phyloP scores from a whole-genome alignment of 257 asterid species.

The Nicotiana noctiflora region DNA sequence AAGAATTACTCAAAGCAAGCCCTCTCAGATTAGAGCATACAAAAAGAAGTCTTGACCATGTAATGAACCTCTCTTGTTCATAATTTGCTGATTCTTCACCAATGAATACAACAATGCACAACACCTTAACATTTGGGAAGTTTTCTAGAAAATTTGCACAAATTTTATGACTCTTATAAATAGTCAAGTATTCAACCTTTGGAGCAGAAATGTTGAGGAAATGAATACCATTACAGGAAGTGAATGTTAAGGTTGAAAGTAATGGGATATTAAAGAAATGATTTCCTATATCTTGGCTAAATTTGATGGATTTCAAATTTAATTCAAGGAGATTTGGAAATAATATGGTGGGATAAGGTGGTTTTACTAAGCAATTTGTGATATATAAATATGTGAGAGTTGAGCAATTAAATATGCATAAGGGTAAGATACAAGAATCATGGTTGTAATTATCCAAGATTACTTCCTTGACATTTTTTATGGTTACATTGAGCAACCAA shows the following conservation, averaged over 20 bases:
- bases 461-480: background rate
- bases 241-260: background rate
- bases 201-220: conserved; percentile 1
- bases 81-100: background rate
- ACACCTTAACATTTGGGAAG: too few relatives aligned
- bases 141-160: background rate
- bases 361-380: too few relatives aligned
- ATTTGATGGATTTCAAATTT: background rate
- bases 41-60: background rate
- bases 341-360: background rate
- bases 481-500: background rate
- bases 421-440: background rate
- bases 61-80: background rate
- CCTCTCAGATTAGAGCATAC: background rate
- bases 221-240: background rate
- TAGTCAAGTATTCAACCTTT: background rate
- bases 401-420: background rate
- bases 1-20: background rate
- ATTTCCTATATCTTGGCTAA: background rate
- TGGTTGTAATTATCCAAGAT: background rate
- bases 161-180: background rate
- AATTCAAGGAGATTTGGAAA: background rate
- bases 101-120: background rate
- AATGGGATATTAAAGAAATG: background rate
- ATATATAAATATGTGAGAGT: background rate